phyloP scores from a whole-genome alignment of 352 stramenopile species.

The Pythium brachiatum region DNA sequence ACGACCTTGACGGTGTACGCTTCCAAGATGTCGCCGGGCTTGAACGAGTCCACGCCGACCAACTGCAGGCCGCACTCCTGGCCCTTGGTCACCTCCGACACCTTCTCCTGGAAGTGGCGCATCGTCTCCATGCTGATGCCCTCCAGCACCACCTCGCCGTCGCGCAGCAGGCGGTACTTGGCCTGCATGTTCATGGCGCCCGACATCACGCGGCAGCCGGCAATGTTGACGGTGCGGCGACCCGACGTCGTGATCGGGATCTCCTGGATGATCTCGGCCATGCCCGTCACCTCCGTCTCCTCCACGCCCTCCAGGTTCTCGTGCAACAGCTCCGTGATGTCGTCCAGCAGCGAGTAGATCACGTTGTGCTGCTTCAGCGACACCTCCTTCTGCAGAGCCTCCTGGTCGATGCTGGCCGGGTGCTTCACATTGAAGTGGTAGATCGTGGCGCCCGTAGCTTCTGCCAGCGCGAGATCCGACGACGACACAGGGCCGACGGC shows the following conservation, averaged over 20 bases:
- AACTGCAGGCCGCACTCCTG: constrained; percentile 98
- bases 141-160: constrained; percentile 89
- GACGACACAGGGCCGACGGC: constrained; percentile 76
- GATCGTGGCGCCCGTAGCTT: constrained; percentile 78
- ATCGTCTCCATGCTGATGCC: constrained; percentile 86
- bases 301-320: constrained; percentile 64
- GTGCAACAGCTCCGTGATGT: constrained; percentile 79
- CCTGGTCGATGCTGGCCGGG: constrained; percentile 65
- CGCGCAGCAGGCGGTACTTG: constrained; percentile 85
- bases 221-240: constrained; percentile 91
- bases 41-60: constrained; percentile 90
- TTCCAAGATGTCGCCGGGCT: constrained; percentile 95
- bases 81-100: constrained; percentile 89
- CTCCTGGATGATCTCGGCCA: constrained; percentile 76
- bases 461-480: constrained; percentile 82
- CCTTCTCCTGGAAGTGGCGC: constrained; percentile 91
- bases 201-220: constrained; percentile 94
- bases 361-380: constrained; percentile 72
- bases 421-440: constrained; percentile 90
- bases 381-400: constrained; percentile 78
- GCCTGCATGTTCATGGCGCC: constrained; percentile 89
- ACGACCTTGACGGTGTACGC: constrained; percentile 74
- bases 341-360: constrained; percentile 88
- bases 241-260: constrained; percentile 83
- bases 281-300: constrained; percentile 64